phyloP scores from a whole-genome alignment of 306 rosid genomes.

The Cucurbita argyrosperma region DNA sequence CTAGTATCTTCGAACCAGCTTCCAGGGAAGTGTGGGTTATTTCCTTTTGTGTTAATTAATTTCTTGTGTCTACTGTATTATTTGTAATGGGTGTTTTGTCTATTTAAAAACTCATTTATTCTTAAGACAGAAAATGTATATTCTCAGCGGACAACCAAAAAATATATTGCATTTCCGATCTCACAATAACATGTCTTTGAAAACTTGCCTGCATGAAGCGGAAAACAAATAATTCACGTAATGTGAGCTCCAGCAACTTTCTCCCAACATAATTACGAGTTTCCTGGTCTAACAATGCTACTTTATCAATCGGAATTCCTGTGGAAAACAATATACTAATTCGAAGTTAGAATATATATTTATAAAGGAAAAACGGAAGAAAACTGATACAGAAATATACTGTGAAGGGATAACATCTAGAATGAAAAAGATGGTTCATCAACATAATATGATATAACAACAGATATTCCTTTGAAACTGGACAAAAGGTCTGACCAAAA shows the following conservation, averaged over 20 bases:
- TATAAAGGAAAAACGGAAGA: not conserved
- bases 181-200: not conserved
- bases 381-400: not conserved
- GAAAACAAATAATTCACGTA: constrained; percentile 64
- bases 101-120: too few species aligned
- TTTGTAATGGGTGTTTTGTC: too few species aligned
- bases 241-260: constrained; percentile 73
- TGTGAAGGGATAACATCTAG: not conserved
- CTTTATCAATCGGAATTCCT: constrained; percentile 90
- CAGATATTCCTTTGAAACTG: not conserved
- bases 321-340: constrained; percentile 24
- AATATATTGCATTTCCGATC: not conserved
- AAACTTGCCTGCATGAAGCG: constrained; percentile 83
- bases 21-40: too few species aligned
- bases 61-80: too few species aligned
- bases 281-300: constrained; percentile 66
- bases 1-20: too few species aligned
- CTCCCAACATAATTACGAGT: constrained; percentile 77
- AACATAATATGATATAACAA: not conserved
- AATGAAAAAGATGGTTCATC: not conserved
- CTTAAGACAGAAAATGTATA: too few species aligned
- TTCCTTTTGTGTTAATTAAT: too few species aligned
- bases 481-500: not conserved
- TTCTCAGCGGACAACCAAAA: not conserved
- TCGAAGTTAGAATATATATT: not conserved